Evolutionary conservation across 768 basidiomycete genomes (phyloP), one percentile per base, ranked within the genome.

Genomic region (Pisolithus albus): DNA sequence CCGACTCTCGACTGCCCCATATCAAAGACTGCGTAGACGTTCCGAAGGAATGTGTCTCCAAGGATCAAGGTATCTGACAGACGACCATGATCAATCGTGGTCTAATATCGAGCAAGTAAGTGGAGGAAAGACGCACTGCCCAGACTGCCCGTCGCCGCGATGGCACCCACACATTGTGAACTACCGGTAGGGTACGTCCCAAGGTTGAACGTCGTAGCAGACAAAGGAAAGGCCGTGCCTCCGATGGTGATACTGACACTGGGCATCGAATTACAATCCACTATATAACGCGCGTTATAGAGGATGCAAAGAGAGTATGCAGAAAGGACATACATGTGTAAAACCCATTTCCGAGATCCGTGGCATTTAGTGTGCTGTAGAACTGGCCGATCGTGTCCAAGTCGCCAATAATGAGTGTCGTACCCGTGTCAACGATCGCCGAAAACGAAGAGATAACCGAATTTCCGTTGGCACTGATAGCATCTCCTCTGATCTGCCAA

Each of bases 391-490:
- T 69, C 26, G 71, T 73, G 7, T 47, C 47, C 1, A 61, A 46
- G 43, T 78, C 75, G 8, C 74, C 75, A 39, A 83, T 64, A 37
- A 74, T 65, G 26, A 69, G 47, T 3, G 71, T 64, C 4, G 72
- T 72, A 47, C 78, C 83, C 52, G 76, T 82, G 65, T 84, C 82
- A 51, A 84, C 70, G 18, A 68, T 48, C 2, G 58, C 60, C 6
- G 59, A 7, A n/a, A 57, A 46, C 13, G 32, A 28, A 13, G 15
- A 39, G 30, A 42, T 30, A n/a, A 56, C 50, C 1, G 50, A 34
- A 18, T 55, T 23, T 1, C 58, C 63, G 51, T 73, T 65, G 26
- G 56, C 61, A 55, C 53, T 52, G 16, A 61, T 43, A 38, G 52
- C 49, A 49, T 59, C 56, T 28, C 46, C 37, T 1, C 38, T 24